Base-by-base conservation (phyloP, 805 yeast species). In the Candida sakaeoensis region DNA sequence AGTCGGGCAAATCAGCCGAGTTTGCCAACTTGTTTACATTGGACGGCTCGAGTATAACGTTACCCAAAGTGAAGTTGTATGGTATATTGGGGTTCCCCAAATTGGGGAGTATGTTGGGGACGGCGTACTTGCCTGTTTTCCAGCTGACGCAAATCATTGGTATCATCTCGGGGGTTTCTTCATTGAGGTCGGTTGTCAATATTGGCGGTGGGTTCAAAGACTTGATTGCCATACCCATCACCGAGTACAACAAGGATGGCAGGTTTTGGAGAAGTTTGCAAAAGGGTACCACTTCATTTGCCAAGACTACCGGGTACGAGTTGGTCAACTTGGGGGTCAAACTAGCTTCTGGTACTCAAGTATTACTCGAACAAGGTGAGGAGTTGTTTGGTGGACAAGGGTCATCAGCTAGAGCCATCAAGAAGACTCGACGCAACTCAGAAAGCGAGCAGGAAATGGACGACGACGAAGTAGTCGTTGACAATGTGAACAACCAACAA, bases 111-210 rank as follows among this genome's bases (percentile, higher is more conserved):
- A 56, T 72, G 12, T 65, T 93, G 28, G 79, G 79, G 42, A 77
- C 73, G n/a, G 66, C 76, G 6, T 93, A 97, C 96, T 76, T 82
- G 55, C 96, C 96, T 0, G 95, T 89, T 57, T 85, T 91, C 43
- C 79, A 80, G 31, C 71, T 76, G n/a, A 82, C 81, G 23, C 98
- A 91, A 60, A 59, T 93, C 9, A 76, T 80, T 6, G 91, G 89
- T 2, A 81, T 93, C 6, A 60, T 93, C 12, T 78, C 89, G 0
- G 99, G 98, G 0, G 63, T 93, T 19, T 82, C 90, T 0, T 91
- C 97, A 0, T 75, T 91, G 5, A 70, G 82, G 46, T 80, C 96
- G 0, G 64, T 89, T 18, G 82, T 85, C 10, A 79, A 82, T 43
- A 74, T 91, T 19, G 90, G 95, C 0, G 72, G 84, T 2, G 95